Base-by-base conservation (phyloP, 2,329 filamentous ascomycete genomes). In the Neopestalotiopsis clavispora region DNA sequence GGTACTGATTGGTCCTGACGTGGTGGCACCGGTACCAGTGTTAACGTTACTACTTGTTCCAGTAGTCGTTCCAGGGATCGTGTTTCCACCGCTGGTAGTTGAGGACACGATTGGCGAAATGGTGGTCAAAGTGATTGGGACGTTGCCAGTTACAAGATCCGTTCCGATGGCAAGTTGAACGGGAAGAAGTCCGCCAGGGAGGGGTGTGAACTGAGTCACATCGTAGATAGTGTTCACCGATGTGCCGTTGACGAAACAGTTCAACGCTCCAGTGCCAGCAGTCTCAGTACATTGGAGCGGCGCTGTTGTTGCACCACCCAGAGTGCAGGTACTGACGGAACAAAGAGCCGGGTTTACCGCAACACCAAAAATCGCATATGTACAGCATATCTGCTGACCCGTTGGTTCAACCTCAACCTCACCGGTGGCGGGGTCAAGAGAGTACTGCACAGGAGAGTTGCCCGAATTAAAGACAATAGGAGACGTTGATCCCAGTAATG, bases 261-360 rank as follows among this genome's bases (percentile, higher is more conserved):
- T 23, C 38, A 64, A 23, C 38, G 20, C 5, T 23, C 61, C 61
- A 20, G 30, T 45, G 20, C 4, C 40, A 23, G 12, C 38, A 14
- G 23, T n/a, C 12, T 38, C 4, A 38, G 5, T 64, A 38, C 61
- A 64, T 17, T 64, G 61, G 6, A 64, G 40, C 5, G 61, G 61
- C 49, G 61, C 61, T 10, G 61, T 38, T 7, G 13, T 34, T 1
- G 61, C 61, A 14, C 49, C 61, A 12, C 61, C 61, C 13, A 64
- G 38, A 13, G 38, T 10, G 28, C 61, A 64, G 7, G 38, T 49
- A 10, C 17, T 12, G 9, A 49, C 40, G 14, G 61, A 14, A 20
- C 61, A 64, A n/a, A n/a, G 17, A 12, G 61, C 61, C n/a, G 61
- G 61, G 40, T 64, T 49, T 5, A 64, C 13, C 20, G 5, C 12